Evolutionary conservation across 2,329 filamentous ascomycete species (phyloP).

Genomic region (Phoma sp.): DNA sequence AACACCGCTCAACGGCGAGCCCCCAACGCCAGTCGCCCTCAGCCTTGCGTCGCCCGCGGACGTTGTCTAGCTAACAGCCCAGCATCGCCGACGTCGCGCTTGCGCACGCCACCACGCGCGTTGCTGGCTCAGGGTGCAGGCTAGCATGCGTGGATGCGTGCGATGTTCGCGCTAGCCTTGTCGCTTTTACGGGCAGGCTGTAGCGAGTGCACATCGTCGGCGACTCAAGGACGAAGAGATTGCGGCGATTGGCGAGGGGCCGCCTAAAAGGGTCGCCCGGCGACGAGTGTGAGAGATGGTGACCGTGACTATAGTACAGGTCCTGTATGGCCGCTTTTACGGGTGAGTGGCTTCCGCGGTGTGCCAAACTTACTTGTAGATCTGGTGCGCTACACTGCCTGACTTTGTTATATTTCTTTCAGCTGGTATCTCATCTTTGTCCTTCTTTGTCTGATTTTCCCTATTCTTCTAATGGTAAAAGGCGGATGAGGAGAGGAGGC

Average conservation of each 20-base stretch:
- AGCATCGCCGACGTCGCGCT: conserved; percentile 13
- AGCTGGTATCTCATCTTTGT: not conserved
- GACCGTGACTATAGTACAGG: not conserved
- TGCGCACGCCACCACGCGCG: conserved; percentile 20
- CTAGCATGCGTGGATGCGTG: conserved; percentile 16
- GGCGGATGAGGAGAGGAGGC: not conserved
- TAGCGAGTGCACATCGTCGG: conserved; percentile 16
- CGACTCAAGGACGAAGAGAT: conserved; percentile 19
- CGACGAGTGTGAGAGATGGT: conserved; percentile 11
- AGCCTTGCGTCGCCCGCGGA: conserved; percentile 8
- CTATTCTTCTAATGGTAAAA: not conserved
- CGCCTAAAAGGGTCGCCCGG: not conserved
- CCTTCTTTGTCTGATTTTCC: not conserved
- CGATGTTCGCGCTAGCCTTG: not conserved
- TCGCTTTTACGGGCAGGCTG: too few relatives aligned
- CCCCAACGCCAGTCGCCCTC: conserved; percentile 6
- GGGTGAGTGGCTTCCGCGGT: not conserved
- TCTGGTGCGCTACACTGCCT: not conserved
- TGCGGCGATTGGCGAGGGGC: conserved; percentile 19
- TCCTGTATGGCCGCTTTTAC: not conserved
- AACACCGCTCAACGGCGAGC: conserved; percentile 10
- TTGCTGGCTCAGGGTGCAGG: conserved; percentile 18
- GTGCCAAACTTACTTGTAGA: not conserved
- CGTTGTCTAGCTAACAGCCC: not conserved
- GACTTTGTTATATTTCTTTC: conserved; percentile 2